These are phyloP conservation scores for Kingdonia uniflora DNA, from an alignment of 164 flowering plant genomes.

Conservation along the genomic window DNA sequence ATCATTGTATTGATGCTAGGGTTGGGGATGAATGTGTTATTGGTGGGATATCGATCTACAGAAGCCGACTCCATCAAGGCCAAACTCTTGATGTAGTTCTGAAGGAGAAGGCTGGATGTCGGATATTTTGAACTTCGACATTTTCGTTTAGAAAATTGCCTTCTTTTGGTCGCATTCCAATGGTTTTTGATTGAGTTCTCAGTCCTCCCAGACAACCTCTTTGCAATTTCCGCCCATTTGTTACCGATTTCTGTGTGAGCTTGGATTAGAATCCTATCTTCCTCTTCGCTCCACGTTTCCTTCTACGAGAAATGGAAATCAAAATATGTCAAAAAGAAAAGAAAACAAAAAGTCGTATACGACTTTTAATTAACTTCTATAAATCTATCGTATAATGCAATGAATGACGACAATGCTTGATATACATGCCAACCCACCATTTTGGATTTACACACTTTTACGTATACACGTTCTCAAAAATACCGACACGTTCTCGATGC, in stretches of 20 bases:
- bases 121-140: constrained; percentile 9
- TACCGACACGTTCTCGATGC: too few relatives aligned
- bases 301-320: constrained; percentile 23
- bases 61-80: constrained; percentile 1
- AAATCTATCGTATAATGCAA: not conserved
- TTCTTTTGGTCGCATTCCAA: constrained; percentile 59
- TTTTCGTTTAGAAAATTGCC: constrained; percentile 26
- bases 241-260: constrained; percentile 44
- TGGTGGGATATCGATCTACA: too few relatives aligned
- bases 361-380: not conserved
- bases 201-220: constrained; percentile 40
- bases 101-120: constrained; percentile 22
- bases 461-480: too few relatives aligned
- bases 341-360: not conserved
- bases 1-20: too few relatives aligned
- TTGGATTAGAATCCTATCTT: constrained; percentile 33
- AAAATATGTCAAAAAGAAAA: not conserved
- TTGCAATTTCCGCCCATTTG: constrained; percentile 53
- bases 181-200: constrained; percentile 61
- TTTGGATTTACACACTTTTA: too few relatives aligned
- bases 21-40: not conserved
- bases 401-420: not conserved
- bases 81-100: constrained; percentile 32
- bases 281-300: constrained; percentile 46
- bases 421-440: too few relatives aligned